Percentiles rank a stretch among this genome's conserved stretches.
Conservation (phyloP, 2,329 filamentous ascomycete species). For the Cryphonectria carpinicola region DNA sequence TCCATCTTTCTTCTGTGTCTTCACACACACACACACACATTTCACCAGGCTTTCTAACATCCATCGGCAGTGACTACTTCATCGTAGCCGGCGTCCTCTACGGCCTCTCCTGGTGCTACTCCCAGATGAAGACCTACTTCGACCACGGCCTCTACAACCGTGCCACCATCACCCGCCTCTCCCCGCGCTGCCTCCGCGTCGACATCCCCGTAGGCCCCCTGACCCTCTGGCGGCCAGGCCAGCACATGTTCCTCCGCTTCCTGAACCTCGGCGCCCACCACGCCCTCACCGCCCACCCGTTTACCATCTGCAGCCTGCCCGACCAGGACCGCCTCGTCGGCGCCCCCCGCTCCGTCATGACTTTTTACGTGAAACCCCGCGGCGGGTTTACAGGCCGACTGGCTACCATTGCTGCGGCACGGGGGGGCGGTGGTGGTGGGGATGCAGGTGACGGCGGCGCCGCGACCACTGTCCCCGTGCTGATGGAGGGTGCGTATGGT, state of each 20-base stretch:
- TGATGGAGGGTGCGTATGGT: slow-evolving; percentile 22
- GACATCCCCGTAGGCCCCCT: slow-evolving; percentile 18
- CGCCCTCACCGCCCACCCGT: slow-evolving; percentile 29
- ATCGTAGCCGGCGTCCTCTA: slow-evolving; percentile 18
- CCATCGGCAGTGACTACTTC: slow-evolving; percentile 8
- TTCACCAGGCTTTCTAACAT: not conserved
- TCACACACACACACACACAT: too few species aligned
- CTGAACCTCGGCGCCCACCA: slow-evolving; percentile 24
- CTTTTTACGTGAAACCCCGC: slow-evolving; percentile 19
- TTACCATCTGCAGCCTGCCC: slow-evolving; percentile 29
- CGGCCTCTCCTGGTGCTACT: slow-evolving; percentile 16
- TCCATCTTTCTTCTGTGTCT: too few species aligned
- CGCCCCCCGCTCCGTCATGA: slow-evolving; percentile 10
- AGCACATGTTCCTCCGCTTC: slow-evolving; percentile 29
- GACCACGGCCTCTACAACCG: slow-evolving; percentile 18
- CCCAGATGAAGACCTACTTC: slow-evolving; percentile 21
- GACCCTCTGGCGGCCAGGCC: slow-evolving; percentile 15
- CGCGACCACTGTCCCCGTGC: slow-evolving; percentile 4
- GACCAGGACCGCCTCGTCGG: slow-evolving; percentile 7
- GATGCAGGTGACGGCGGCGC: not conserved
- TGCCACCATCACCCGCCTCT: slow-evolving; percentile 12
- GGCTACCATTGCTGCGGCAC: not conserved
- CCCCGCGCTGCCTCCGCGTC: slow-evolving; percentile 5
- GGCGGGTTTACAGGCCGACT: slow-evolving; percentile 21
- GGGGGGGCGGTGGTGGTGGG: not conserved